Conservation (phyloP, 2,329 filamentous ascomycete species). For the Trichoderma breve region DNA sequence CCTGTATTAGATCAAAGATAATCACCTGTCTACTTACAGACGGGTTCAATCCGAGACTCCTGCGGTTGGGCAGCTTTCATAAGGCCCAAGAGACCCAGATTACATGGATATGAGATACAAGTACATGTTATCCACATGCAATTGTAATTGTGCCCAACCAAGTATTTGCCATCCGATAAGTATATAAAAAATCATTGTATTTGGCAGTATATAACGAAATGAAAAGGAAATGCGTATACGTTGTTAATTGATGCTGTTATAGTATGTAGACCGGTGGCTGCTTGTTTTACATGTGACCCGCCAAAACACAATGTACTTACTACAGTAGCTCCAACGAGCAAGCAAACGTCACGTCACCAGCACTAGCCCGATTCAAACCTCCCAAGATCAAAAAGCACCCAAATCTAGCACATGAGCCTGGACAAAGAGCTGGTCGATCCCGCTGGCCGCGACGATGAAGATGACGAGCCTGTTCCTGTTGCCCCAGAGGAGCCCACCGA, state of each 20-base stretch:
- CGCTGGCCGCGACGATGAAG: constrained; percentile 17
- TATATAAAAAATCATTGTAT: not conserved
- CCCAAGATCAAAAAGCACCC: not conserved
- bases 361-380: not conserved
- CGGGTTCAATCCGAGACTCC: not conserved
- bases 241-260: not conserved
- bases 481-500: constrained; percentile 22
- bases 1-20: too few relatives aligned
- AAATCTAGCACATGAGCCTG: constrained; percentile 22
- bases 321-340: not conserved
- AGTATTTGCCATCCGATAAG: not conserved
- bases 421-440: constrained; percentile 13
- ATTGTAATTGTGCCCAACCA: not conserved
- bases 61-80: not conserved
- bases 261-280: not conserved
- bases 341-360: not conserved
- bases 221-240: not conserved
- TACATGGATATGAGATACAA: not conserved
- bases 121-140: not conserved
- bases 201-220: not conserved
- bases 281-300: not conserved
- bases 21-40: too few relatives aligned
- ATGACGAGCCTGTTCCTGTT: not conserved
- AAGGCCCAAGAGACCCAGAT: not conserved
- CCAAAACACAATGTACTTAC: not conserved